Evolutionary conservation across 805 yeast species (phyloP).

Genomic region (Ogataea kodamae): DNA sequence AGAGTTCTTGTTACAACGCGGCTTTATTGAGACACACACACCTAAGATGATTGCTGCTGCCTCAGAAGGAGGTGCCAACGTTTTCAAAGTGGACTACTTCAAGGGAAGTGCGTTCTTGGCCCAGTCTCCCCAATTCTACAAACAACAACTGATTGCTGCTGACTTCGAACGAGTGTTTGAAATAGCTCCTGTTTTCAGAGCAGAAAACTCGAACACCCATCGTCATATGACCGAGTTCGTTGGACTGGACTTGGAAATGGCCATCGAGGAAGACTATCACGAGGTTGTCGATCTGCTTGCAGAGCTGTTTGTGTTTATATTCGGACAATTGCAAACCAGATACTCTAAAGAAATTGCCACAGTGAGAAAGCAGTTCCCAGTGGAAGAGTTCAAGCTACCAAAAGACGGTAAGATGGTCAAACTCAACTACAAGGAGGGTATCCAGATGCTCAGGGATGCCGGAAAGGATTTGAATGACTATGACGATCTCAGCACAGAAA

Average conservation of each 20-base stretch:
- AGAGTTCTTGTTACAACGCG: slow-evolving; percentile 67
- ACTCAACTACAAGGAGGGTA: slow-evolving; percentile 87
- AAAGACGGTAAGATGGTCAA: slow-evolving; percentile 91
- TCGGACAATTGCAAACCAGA: slow-evolving; percentile 75
- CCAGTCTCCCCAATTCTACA: slow-evolving; percentile 96
- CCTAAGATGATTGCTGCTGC: slow-evolving; percentile 95
- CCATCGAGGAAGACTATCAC: slow-evolving; percentile 96
- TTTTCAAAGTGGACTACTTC: slow-evolving; percentile 90
- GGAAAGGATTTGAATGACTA: slow-evolving; percentile 84
- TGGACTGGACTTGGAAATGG: slow-evolving; percentile 97
- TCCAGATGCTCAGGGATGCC: slow-evolving; percentile 76
- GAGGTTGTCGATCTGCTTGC: slow-evolving; percentile 67
- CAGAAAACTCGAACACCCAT: slow-evolving; percentile 98
- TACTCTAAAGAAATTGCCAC: slow-evolving; percentile 80
- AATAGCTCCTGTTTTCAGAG: slow-evolving; percentile 97
- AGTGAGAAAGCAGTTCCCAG: slow-evolving; percentile 94
- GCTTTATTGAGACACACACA: slow-evolving; percentile 89
- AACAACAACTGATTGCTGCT: slow-evolving; percentile 96
- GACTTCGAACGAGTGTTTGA: slow-evolving; percentile 97
- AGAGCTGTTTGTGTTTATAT: slow-evolving; percentile 78
- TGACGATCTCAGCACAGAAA: slow-evolving; percentile 90
- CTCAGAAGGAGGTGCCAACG: slow-evolving; percentile 97
- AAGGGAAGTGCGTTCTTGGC: slow-evolving; percentile 91
- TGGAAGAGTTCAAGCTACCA: slow-evolving; percentile 95
- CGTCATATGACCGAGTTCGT: slow-evolving; percentile 99